phyloP scores from a whole-genome alignment of 2,329 filamentous ascomycete genomes.

The Colletotrichum gigasporum region DNA sequence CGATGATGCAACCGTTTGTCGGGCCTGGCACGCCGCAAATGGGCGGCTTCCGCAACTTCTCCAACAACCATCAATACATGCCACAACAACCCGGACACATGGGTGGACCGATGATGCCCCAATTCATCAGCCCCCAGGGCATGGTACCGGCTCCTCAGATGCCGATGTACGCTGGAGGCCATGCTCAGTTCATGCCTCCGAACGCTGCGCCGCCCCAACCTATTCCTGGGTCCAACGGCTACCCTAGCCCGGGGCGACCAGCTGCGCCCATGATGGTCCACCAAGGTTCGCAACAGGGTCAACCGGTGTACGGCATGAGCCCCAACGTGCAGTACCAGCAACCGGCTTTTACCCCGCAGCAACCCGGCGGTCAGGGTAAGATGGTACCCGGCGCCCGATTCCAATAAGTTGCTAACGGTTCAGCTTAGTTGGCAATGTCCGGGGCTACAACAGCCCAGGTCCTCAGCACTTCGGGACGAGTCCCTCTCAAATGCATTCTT shows the following conservation, averaged over 20 bases:
- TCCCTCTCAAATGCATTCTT: slow-evolving; percentile 72
- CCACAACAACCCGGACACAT: slow-evolving; percentile 74
- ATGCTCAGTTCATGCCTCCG: slow-evolving; percentile 71
- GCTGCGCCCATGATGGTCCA: slow-evolving; percentile 91
- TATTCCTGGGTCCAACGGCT: slow-evolving; percentile 77
- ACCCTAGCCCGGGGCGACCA: slow-evolving; percentile 86
- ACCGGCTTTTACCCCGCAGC: slow-evolving; percentile 76
- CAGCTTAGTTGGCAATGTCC: slow-evolving; percentile 65
- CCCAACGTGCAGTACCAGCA: slow-evolving; percentile 79
- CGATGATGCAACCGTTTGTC: slow-evolving; percentile 76
- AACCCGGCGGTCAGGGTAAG: slow-evolving; percentile 76
- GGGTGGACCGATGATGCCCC: slow-evolving; percentile 80
- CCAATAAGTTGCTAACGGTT: slow-evolving; percentile 48
- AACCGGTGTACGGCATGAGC: slow-evolving; percentile 80
- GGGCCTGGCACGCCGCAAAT: slow-evolving; percentile 76
- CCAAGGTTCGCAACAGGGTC: slow-evolving; percentile 92
- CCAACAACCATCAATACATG: slow-evolving; percentile 77
- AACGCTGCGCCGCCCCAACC: slow-evolving; percentile 63
- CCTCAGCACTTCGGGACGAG: slow-evolving; percentile 73
- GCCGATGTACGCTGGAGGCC: slow-evolving; percentile 79
- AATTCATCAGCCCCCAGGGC: slow-evolving; percentile 79
- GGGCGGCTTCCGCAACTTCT: slow-evolving; percentile 75
- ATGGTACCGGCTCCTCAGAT: slow-evolving; percentile 78
- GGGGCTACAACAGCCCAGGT: slow-evolving; percentile 67
- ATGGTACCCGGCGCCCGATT: slow-evolving; percentile 24